These are phyloP conservation scores for Didymosphaeria variabile DNA, from an alignment of 2,329 filamentous ascomycete species.

Conservation along the genomic window DNA sequence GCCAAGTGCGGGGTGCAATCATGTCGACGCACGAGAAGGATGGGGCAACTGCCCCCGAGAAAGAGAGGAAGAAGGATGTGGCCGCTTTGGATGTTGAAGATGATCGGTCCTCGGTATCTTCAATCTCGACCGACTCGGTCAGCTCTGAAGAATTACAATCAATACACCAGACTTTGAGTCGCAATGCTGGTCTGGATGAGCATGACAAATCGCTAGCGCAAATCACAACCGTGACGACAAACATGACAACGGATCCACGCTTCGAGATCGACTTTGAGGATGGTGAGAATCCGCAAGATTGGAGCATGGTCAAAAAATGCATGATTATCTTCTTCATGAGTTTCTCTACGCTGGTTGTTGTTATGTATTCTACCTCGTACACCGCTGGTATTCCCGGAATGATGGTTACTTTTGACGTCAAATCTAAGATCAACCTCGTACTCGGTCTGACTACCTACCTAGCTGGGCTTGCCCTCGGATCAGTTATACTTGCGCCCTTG, in stretches of 20 bases:
- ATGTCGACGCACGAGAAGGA: conserved; percentile 10
- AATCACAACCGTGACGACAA: conserved; percentile 44
- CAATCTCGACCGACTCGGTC: conserved; percentile 34
- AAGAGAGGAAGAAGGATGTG: conserved; percentile 19
- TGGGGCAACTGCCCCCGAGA: conserved; percentile 6
- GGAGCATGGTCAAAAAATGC: conserved; percentile 68
- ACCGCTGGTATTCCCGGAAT: conserved; percentile 76
- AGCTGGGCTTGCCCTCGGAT: conserved; percentile 75
- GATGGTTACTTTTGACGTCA: conserved; percentile 69
- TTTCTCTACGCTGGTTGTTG: conserved; percentile 61
- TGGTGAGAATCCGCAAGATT: conserved; percentile 72
- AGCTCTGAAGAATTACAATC: conserved; percentile 32
- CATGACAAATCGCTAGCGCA: conserved; percentile 34
- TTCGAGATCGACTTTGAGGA: conserved; percentile 79
- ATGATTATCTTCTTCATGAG: conserved; percentile 65
- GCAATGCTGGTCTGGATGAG: conserved; percentile 44
- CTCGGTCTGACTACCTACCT: conserved; percentile 83
- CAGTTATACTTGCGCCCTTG: conserved; percentile 76
- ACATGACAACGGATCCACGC: conserved; percentile 59
- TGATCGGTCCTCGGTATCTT: conserved; percentile 34
- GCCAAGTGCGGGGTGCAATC: not conserved
- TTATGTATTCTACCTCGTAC: conserved; percentile 78
- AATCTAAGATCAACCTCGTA: conserved; percentile 69
- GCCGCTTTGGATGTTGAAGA: conserved; percentile 22
- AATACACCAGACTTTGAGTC: conserved; percentile 46